A percentile compares a stretch with the other conserved stretches of the same genome.
Evolutionary conservation across 148 eudicot genomes (phyloP).

Genomic region (Chenopodium quinoa): DNA sequence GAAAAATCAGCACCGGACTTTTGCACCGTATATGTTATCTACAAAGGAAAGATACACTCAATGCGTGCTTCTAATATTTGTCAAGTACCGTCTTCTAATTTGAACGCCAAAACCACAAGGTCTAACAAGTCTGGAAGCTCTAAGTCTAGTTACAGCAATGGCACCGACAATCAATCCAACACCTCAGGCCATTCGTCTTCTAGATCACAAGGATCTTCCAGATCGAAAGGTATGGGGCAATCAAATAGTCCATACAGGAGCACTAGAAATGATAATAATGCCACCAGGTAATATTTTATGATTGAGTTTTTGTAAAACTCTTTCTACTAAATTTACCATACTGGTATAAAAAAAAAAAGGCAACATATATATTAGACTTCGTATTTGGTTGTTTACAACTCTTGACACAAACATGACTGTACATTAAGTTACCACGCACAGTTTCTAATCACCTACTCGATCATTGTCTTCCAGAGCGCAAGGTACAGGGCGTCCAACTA

Average conservation of each 20-base stretch:
- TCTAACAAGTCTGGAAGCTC: background rate
- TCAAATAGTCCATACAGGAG: background rate
- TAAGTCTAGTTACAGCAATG: background rate
- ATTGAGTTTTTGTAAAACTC: background rate
- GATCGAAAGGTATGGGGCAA: background rate
- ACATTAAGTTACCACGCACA: background rate
- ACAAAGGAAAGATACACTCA: constrained; percentile 46
- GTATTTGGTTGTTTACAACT: no score
- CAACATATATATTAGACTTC: no score
- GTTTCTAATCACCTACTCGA: background rate
- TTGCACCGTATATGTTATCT: constrained; percentile 50
- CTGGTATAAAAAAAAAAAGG: no score
- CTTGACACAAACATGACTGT: no score
- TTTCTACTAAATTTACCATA: background rate
- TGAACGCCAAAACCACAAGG: background rate
- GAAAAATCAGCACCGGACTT: constrained; percentile 54
- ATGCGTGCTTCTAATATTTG: constrained; percentile 36
- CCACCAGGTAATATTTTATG: background rate
- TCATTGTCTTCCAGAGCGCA: background rate
- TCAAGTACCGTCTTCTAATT: background rate
- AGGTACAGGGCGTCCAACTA: background rate
- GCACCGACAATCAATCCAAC: background rate
- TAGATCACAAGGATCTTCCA: background rate
- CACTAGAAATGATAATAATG: no score
- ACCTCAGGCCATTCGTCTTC: background rate